Percentiles rank a stretch among this genome's conserved stretches.
phyloP scores from a whole-genome alignment of 305 asterid species.

The Fraxinus albicans region DNA sequence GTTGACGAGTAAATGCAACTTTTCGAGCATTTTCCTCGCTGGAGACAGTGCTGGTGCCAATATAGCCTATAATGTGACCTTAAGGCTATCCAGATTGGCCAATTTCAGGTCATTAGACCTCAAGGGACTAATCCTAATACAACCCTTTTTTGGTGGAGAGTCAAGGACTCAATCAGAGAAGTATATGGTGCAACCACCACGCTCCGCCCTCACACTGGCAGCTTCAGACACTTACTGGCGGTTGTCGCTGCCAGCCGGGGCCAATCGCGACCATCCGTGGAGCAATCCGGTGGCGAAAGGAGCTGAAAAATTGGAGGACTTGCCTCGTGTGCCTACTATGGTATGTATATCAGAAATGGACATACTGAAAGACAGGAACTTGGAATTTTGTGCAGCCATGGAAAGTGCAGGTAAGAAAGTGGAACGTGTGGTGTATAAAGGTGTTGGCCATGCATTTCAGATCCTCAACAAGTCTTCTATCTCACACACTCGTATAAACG shows the following conservation, averaged over 20 bases:
- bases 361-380: conserved; percentile 66
- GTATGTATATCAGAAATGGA: conserved; percentile 77
- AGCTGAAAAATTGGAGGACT: conserved; percentile 23
- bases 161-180: conserved; percentile 65
- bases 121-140: conserved; percentile 64
- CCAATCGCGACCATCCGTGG: conserved; percentile 73
- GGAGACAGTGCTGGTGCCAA: conserved; percentile 92
- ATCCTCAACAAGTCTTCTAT: conserved; percentile 55
- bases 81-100: conserved; percentile 10
- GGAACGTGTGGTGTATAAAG: conserved; percentile 52
- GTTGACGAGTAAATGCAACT: conserved; percentile 47
- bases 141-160: conserved; percentile 87
- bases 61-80: conserved; percentile 55
- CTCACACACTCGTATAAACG: conserved; percentile 45
- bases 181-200: conserved; percentile 37
- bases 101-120: conserved; percentile 22
- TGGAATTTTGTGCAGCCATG: conserved; percentile 56
- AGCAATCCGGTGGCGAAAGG: conserved; percentile 49
- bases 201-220: conserved; percentile 59
- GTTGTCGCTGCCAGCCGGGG: conserved; percentile 62
- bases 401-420: conserved; percentile 45
- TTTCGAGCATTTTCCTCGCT: conserved; percentile 40
- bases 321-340: conserved; percentile 33
- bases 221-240: conserved; percentile 78
- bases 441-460: conserved; percentile 90